phyloP scores from a whole-genome alignment of 164 flowering plant species.

The Macadamia integrifolia region DNA sequence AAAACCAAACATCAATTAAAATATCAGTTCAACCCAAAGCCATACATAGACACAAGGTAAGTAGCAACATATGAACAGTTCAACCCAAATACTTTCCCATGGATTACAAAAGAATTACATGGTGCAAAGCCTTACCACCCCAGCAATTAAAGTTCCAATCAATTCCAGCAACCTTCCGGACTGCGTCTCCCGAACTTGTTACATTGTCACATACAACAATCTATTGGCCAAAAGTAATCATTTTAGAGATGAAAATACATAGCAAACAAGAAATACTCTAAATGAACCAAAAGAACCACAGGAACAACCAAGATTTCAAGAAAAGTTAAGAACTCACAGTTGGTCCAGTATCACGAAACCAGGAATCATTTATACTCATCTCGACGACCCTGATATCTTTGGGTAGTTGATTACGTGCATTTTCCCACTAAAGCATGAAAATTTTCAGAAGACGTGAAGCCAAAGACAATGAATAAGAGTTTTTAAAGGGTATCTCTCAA shows the following conservation, averaged over 20 bases:
- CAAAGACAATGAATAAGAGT: conserved; percentile 1
- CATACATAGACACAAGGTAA: neutral
- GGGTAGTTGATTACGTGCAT: conserved; percentile 69
- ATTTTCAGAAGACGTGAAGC: neutral
- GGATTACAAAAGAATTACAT: neutral
- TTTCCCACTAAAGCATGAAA: conserved; percentile 52
- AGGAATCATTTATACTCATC: conserved; percentile 88
- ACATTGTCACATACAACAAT: conserved; percentile 49
- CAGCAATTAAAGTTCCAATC: conserved; percentile 93
- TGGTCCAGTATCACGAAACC: conserved; percentile 95
- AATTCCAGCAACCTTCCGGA: conserved; percentile 64
- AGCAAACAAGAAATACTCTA: neutral
- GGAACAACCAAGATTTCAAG: neutral
- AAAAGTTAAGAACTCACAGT: conserved; percentile 49
- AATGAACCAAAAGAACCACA: neutral
- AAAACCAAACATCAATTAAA: neutral
- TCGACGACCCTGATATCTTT: conserved; percentile 64
- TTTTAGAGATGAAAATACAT: conserved; percentile 1
- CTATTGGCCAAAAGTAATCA: conserved; percentile 28
- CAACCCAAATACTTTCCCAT: neutral
- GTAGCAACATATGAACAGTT: neutral
- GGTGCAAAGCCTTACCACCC: conserved; percentile 59
- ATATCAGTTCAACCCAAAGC: neutral
- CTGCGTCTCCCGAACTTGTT: conserved; percentile 17
- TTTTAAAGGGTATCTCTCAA: neutral